Evolutionary conservation across 2,329 filamentous ascomycete genomes (phyloP), one percentile per base, ranked within the genome.

Genomic region (Trichoderma hamatum): DNA sequence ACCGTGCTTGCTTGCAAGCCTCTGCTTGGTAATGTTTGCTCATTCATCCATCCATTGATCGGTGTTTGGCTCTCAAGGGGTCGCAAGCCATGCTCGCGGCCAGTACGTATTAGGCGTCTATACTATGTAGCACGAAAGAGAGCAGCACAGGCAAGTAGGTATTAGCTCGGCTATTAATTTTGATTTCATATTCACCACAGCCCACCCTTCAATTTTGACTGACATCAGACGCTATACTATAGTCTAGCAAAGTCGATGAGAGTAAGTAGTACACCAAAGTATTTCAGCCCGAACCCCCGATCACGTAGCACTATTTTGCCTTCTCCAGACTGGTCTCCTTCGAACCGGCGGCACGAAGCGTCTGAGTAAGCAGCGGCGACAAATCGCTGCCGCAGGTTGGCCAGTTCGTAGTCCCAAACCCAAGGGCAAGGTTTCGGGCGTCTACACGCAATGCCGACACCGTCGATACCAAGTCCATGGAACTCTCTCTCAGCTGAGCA

Each of bases 381-480:
- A 16, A 39, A 49, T 24, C 28, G 59, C 60, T n/a, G 21, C 39
- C 43, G 30, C 32, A 52, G 61, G 36, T 39, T 64, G 63, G 51
- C 26, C 52, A 49, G 39, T 56, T 49, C 63, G 36, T 49, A 52
- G 36, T 63, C 60, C 60, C 60, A 51, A 52, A 13, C 55, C 65
- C 65, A 39, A 54, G 56, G 55, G 21, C 55, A 60, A 67, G 65
- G 56, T 61, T 43, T 34, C 65, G 65, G 65, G 30, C 26, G 43
- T 55, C 61, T 62, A 34, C 39, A 39, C 28, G 39, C 24, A 62
- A 39, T 62, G 39, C 36, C 59, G 39, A 32, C 28, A 28, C 43
- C 30, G 49, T 65, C 62, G 39, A 58, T 66, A 60, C 65, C 56
- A 54, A 67, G 56, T 28, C 65, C 65, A 67, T 24, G 56, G 65